A percentile compares a stretch with the other conserved stretches of the same genome.
These are phyloP conservation scores for Acanthamoeba lugdunensis DNA, from an alignment of 208 protist species.

Conservation along the genomic window DNA sequence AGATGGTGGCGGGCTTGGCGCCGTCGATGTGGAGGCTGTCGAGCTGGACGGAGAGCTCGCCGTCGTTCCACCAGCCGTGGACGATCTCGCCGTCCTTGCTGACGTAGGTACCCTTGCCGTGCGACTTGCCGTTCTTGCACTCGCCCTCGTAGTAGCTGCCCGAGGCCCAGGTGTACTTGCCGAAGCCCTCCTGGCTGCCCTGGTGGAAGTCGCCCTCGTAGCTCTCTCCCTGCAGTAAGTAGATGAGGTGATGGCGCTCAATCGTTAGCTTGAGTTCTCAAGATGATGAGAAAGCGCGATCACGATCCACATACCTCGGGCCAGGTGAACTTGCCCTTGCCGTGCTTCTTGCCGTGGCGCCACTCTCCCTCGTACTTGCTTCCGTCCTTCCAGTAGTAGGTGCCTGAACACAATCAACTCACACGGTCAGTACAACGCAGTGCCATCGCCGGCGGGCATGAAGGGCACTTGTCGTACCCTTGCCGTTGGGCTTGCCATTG, in stretches of 20 bases:
- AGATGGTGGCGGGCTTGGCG: not conserved
- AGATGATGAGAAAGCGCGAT: not conserved
- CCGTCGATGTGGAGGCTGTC: constrained; percentile 44
- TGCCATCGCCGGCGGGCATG: not conserved
- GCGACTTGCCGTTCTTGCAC: constrained; percentile 46
- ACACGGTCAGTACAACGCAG: not conserved
- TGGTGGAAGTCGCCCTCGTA: constrained; percentile 67
- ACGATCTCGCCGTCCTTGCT: constrained; percentile 20
- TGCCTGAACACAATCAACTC: not conserved
- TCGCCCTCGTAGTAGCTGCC: constrained; percentile 69
- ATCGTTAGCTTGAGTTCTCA: not conserved
- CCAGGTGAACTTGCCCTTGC: constrained; percentile 65
- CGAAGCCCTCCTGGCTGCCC: constrained; percentile 33
- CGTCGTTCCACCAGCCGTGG: constrained; percentile 60
- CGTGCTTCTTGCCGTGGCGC: constrained; percentile 40
- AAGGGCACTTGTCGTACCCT: not conserved
- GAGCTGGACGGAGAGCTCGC: constrained; percentile 54
- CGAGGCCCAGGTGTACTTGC: constrained; percentile 29
- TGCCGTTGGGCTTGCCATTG: constrained; percentile 10
- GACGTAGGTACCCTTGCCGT: constrained; percentile 52
- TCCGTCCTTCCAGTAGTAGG: constrained; percentile 38
- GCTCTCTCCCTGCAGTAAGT: not conserved
- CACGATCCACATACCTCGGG: not conserved
- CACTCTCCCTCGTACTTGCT: constrained; percentile 59
- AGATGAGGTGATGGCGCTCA: not conserved